These are phyloP conservation scores for Choanephora cucurbitarum DNA, from an alignment of 371 early-diverging fungal species.

Conservation along the genomic window DNA sequence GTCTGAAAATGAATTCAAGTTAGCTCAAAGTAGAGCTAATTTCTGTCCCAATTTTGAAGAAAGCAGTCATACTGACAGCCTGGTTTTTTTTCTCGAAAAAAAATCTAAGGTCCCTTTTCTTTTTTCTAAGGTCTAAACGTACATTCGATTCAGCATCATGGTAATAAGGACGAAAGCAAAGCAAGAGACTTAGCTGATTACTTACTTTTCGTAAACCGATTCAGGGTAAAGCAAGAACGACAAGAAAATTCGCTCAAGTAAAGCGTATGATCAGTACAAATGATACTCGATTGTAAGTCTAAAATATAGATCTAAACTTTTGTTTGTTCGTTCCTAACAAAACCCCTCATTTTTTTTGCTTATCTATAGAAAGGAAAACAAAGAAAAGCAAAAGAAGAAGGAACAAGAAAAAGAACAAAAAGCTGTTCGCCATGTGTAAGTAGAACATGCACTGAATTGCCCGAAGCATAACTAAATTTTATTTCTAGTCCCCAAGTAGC, in stretches of 20 bases:
- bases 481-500: constrained; percentile 82
- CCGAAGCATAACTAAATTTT: background rate
- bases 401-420: constrained; percentile 70
- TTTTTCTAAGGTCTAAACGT: background rate
- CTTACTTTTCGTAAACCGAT: no score
- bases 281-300: constrained; percentile 80
- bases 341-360: no score
- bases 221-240: constrained; percentile 90
- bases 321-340: no score
- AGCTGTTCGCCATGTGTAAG: constrained; percentile 81
- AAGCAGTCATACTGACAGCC: background rate
- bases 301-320: background rate
- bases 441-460: constrained; percentile 2
- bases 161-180: background rate
- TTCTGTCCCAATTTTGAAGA: background rate
- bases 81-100: background rate
- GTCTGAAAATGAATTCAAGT: no score
- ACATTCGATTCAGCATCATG: background rate
- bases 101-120: background rate
- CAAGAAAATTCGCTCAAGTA: constrained; percentile 90
- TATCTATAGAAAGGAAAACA: constrained; percentile 76
- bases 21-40: no score
- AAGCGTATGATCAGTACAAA: constrained; percentile 92
- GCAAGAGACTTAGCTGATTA: no score
- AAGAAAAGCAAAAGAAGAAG: constrained; percentile 76